Evolutionary conservation across 176 grass and related monocot genomes (phyloP).

Genomic region (Pharus latifolius): DNA sequence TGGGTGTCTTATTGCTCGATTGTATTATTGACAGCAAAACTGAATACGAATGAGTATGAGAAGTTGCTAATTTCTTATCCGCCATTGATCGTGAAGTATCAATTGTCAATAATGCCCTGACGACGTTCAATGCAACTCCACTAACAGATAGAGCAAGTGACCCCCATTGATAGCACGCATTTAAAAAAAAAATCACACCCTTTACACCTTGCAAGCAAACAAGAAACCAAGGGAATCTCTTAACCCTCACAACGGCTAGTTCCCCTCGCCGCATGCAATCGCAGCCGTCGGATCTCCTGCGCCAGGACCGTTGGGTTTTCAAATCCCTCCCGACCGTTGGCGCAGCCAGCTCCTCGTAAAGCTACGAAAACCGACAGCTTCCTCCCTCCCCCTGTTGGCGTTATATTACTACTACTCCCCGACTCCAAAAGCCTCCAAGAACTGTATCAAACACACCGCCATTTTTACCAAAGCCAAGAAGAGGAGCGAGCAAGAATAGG

Average conservation of each 20-base stretch:
- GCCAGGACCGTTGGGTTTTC: conserved; percentile 55
- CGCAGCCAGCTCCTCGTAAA: conserved; percentile 20
- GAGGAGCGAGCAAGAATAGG: not conserved
- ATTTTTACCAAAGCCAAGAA: not conserved
- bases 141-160: too few relatives aligned
- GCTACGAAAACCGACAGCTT: not conserved
- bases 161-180: too few relatives aligned
- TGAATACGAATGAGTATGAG: too few relatives aligned
- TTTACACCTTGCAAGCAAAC: not conserved
- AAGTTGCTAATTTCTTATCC: too few relatives aligned
- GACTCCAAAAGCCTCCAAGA: not conserved
- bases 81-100: too few relatives aligned
- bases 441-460: not conserved
- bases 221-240: not conserved
- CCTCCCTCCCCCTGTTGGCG: not conserved
- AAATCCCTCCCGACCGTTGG: conserved; percentile 57
- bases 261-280: conserved; percentile 8
- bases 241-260: conserved; percentile 54
- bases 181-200: too few relatives aligned
- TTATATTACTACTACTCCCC: conserved; percentile 14
- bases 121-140: too few relatives aligned
- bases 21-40: too few relatives aligned
- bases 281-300: conserved; percentile 35
- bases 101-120: too few relatives aligned
- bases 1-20: too few relatives aligned